Conservation (phyloP, 192 early-diverging fungal genomes). For the Coemansia sp. region DNA sequence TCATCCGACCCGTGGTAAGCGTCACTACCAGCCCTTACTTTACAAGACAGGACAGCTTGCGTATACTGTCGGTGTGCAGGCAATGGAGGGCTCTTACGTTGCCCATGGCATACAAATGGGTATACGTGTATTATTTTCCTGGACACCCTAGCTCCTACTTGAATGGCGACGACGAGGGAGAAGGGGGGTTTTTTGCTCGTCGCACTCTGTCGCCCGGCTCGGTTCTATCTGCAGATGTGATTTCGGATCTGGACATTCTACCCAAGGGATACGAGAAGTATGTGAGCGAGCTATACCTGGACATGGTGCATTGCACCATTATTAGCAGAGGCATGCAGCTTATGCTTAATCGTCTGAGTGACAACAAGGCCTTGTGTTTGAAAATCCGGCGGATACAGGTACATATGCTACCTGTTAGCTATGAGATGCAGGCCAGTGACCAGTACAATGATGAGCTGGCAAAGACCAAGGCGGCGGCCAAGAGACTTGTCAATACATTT, state of each 20-base stretch:
- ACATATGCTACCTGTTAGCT: neutral
- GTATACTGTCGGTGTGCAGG: neutral
- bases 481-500: neutral
- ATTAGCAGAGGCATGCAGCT: slow-evolving; percentile 1
- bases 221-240: neutral
- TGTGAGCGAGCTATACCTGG: neutral
- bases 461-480: neutral
- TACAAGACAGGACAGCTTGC: neutral
- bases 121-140: slow-evolving; percentile 1
- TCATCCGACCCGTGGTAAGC: slow-evolving; percentile 1
- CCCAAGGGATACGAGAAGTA: slow-evolving; percentile 1
- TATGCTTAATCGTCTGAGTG: neutral
- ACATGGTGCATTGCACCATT: neutral
- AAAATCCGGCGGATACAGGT: neutral
- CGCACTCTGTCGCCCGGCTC: neutral
- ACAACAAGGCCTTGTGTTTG: neutral
- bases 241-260: slow-evolving; percentile 1
- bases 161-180: neutral
- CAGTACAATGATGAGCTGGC: neutral
- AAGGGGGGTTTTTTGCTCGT: neutral
- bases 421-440: neutral
- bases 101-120: slow-evolving; percentile 3
- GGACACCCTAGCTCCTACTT: neutral
- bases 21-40: slow-evolving; percentile 6
- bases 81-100: neutral